phyloP scores from a whole-genome alignment of 257 asterid species.

The Solanum chiquidenum region DNA sequence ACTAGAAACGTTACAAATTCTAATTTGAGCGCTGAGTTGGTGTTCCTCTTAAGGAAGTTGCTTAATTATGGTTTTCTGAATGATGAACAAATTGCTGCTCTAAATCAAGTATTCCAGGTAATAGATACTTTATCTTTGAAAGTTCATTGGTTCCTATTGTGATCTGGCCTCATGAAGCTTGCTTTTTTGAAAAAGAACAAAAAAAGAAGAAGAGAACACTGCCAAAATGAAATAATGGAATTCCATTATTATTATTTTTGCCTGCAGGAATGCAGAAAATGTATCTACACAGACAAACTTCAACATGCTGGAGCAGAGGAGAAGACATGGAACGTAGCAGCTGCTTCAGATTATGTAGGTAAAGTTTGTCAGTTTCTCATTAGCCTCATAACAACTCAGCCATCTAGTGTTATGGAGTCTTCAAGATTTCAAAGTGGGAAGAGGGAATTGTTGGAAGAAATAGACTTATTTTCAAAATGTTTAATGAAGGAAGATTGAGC shows the following conservation, averaged over 20 bases:
- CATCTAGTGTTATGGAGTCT: constrained; percentile 4
- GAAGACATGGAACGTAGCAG: constrained; percentile 4
- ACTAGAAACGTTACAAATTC: constrained; percentile 42
- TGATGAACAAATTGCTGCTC: constrained; percentile 42
- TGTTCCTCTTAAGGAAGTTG: constrained; percentile 56
- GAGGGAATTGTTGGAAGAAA: constrained; percentile 44
- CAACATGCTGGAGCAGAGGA: constrained; percentile 19
- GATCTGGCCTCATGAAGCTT: not conserved
- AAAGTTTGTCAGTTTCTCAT: constrained; percentile 36
- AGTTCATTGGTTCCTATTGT: not conserved
- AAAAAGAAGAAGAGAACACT: not conserved
- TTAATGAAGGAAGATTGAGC: constrained; percentile 40
- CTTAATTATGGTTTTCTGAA: constrained; percentile 51
- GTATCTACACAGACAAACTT: constrained; percentile 33
- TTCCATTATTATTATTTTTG: not conserved
- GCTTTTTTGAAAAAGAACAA: not conserved
- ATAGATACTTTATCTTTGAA: not conserved
- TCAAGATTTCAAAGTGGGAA: constrained; percentile 18
- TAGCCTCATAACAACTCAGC: constrained; percentile 26
- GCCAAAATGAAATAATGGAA: not conserved
- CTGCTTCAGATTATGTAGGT: constrained; percentile 7
- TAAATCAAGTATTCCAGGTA: constrained; percentile 75
- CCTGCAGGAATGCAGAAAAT: constrained; percentile 57
- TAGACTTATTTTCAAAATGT: constrained; percentile 56
- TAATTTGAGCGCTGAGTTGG: constrained; percentile 49